Evolutionary conservation across 352 stramenopile genomes (phyloP).

Genomic region (Hyaloperonospora arabidopsidis): DNA sequence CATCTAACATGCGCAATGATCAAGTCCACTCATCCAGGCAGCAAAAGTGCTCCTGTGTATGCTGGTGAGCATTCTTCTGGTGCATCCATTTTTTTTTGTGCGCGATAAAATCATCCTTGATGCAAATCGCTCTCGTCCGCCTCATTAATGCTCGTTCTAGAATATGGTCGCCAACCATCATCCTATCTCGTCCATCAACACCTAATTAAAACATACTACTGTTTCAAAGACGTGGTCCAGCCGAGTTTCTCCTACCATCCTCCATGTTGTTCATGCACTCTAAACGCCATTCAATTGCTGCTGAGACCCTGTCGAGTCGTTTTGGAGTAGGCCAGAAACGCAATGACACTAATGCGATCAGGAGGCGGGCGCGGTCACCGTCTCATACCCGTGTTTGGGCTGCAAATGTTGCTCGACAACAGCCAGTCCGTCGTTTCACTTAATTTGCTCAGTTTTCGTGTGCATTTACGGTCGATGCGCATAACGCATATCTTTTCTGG

Average conservation of each 20-base stretch:
- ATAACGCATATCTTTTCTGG: no score
- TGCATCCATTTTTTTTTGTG: constrained; percentile 68
- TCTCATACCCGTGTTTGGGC: constrained; percentile 37
- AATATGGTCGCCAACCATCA: constrained; percentile 51
- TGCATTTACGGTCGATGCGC: no score
- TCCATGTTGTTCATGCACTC: constrained; percentile 38
- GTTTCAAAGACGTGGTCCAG: constrained; percentile 67
- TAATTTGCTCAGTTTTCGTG: constrained; percentile 12
- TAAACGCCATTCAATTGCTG: constrained; percentile 39
- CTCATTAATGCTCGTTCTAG: constrained; percentile 54
- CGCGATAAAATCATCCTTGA: constrained; percentile 50
- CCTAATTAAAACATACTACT: constrained; percentile 46
- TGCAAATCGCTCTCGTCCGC: constrained; percentile 66
- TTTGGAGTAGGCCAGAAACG: constrained; percentile 63
- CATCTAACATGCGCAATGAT: constrained; percentile 95
- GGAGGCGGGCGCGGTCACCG: constrained; percentile 49
- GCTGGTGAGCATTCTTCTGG: constrained; percentile 32
- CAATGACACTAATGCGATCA: constrained; percentile 83
- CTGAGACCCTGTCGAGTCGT: constrained; percentile 44
- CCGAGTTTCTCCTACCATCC: constrained; percentile 77
- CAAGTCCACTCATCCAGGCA: constrained; percentile 94
- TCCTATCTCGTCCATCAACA: constrained; percentile 8
- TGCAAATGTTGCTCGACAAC: constrained; percentile 42
- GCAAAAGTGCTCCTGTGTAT: constrained; percentile 78
- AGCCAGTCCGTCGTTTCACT: constrained; percentile 44